Evolutionary conservation across 176 grass and related monocot species (phyloP).

Genomic region (Pharus latifolius): DNA sequence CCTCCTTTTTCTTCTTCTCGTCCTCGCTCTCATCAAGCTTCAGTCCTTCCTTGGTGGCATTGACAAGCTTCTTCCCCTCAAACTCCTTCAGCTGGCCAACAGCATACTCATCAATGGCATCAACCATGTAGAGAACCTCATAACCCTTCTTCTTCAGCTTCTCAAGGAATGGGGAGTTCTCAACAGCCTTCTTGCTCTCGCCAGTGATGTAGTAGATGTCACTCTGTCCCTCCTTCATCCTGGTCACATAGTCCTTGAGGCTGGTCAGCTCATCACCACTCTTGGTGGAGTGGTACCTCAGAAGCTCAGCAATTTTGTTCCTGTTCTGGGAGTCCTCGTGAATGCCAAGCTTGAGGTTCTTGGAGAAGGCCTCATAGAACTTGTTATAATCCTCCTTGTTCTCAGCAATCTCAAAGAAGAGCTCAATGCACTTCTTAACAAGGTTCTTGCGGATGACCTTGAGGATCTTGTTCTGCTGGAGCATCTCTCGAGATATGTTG

Average conservation of each 20-base stretch:
- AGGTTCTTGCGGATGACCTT: conserved; percentile 82
- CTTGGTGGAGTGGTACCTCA: conserved; percentile 84
- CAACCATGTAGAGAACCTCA: conserved; percentile 77
- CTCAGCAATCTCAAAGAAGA: conserved; percentile 91
- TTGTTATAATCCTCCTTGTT: conserved; percentile 96
- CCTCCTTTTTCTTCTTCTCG: conserved; percentile 64
- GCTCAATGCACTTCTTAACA: conserved; percentile 84
- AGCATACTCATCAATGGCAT: conserved; percentile 84
- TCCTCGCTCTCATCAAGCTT: conserved; percentile 85
- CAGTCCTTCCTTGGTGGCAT: conserved; percentile 84
- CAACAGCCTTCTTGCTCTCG: conserved; percentile 93
- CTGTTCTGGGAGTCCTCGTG: conserved; percentile 73
- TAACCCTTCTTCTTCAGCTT: conserved; percentile 81
- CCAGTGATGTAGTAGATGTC: conserved; percentile 89
- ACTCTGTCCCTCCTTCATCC: conserved; percentile 88
- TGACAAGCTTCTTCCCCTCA: conserved; percentile 78
- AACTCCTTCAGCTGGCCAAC: conserved; percentile 92
- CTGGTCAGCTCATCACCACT: conserved; percentile 82
- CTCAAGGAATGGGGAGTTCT: conserved; percentile 88
- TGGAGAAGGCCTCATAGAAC: conserved; percentile 86
- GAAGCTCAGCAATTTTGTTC: conserved; percentile 58
- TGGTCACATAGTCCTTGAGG: conserved; percentile 77
- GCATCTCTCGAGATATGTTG: conserved; percentile 70
- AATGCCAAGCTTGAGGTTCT: conserved; percentile 81
- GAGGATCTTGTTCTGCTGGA: conserved; percentile 85